Base-by-base conservation (phyloP, 768 basidiomycete genomes). In the Boletus rubescentipes region DNA sequence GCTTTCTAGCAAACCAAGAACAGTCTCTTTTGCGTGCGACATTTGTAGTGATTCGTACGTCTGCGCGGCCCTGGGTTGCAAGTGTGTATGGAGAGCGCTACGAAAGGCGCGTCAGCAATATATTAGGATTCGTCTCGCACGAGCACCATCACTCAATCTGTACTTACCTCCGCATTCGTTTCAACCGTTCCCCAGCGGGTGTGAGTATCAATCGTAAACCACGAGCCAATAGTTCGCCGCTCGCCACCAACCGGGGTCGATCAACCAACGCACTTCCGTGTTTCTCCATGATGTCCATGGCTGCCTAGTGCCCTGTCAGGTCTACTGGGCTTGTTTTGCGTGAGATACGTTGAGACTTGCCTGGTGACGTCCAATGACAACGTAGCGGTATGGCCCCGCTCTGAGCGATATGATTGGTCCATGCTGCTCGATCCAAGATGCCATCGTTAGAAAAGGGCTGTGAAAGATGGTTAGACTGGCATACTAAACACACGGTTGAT, bases 211-310 rank as follows among this genome's bases (percentile, higher is more conserved):
- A 66, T 26, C 82, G 63, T 77, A 83, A 79, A 0, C 82, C 82
- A 8, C 82, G 78, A 1, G 74, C 75, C 0, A 83, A 66, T 0
- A 79, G 74, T 51, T 83, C 79, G 1, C 82, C 82, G 30, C 47
- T 20, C 0, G 82, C 73, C 29, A 83, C 78, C 21, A 67, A 74
- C 1, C 66, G 60, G 4, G 82, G 82, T 46, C 81, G 65, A 61
- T 83, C 83, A 1, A 70, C 76, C 12, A 77, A 64, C 0, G 66
- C 57, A 1, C 76, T 76, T 0, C 82, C 82, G 58, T 83, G 80
- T 54, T 78, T 79, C 62, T 85, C 82, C 81, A 85, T 79, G 47
- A 84, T 78, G 3, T 84, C 81, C 2, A 81, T 72, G 0, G 81
- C 80, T 1, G 80, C 80, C 60, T 81, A 71, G 38, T 73, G 57